Evolutionary conservation across 1,284 basidiomycete genomes (phyloP), one percentile per base, ranked within the genome.

Genomic region (Cystobasidium pallidum): DNA sequence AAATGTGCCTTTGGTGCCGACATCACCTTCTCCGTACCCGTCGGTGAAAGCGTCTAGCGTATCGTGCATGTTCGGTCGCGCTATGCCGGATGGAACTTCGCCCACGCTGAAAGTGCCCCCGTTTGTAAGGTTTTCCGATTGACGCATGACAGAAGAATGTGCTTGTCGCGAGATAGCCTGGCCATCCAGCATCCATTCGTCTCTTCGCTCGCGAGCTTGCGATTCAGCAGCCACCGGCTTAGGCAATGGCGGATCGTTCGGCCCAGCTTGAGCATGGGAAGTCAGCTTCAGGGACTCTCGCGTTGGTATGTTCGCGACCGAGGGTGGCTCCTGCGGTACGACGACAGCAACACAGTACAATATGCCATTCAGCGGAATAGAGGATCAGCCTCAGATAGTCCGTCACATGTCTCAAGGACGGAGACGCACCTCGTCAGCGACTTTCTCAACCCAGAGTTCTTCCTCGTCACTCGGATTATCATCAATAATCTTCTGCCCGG

Each of bases 11-110:
- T 57, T 70, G 55, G 21, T 72, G 84, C 87, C 82, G 8, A 78
- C 78, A 2, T 85, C 82, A 0, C 84, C 79, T 55, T 90, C 89
- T 17, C 88, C 89, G 77, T 89, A 91, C 19, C 84, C 87, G 41
- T 92, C 90, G 1, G 87, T 89, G 66, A 89, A 81, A 66, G 76
- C 70, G 19, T 67, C 70, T 1, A 64, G 41, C 45, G 73, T 63
- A 21, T 70, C 54, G 36, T 66, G 45, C 24, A 32, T 30, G 32
- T 39, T 39, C 15, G 62, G 64, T 41, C 54, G 36, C 28, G 66
- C 66, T 3, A 55, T 59, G n/a, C 72, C 57, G 10, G 55, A 67
- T 26, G 54, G 49, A n/a, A 61, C 68, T 2, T 64, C 55, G 8
- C 73, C 74, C n/a, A 75, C 26, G 2, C 34, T 47, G 72, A 78